Evolutionary conservation across 805 yeast species (phyloP).

Genomic region (Saccharomycopsis amapae): DNA sequence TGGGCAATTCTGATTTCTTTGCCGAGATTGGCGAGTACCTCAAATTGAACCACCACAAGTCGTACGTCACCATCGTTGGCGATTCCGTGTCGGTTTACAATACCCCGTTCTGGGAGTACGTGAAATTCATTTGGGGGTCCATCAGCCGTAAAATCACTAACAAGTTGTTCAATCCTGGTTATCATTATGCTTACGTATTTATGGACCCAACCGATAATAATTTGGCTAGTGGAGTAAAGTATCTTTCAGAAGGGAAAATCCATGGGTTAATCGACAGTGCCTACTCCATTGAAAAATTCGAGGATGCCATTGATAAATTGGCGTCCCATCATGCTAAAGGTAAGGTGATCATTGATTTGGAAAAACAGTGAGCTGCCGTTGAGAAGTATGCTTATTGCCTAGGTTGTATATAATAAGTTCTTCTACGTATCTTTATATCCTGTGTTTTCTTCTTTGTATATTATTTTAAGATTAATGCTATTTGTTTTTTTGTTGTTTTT

Average conservation of each 20-base stretch:
- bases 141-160: neutral
- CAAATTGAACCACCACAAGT: conserved; percentile 21
- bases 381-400: no score
- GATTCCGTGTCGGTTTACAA: conserved; percentile 40
- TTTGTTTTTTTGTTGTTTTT: no score
- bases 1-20: conserved; percentile 56
- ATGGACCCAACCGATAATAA: conserved; percentile 21
- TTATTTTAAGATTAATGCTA: no score
- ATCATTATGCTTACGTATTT: neutral
- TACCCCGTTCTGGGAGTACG: conserved; percentile 24
- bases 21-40: conserved; percentile 5
- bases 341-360: conserved; percentile 41
- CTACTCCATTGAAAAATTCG: conserved; percentile 44
- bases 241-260: conserved; percentile 42
- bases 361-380: no score
- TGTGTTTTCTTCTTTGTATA: no score
- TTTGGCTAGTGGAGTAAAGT: conserved; percentile 37
- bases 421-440: no score
- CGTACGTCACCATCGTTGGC: conserved; percentile 59
- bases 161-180: conserved; percentile 7
- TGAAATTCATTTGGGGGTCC: neutral
- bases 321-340: conserved; percentile 53
- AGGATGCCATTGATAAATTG: conserved; percentile 47
- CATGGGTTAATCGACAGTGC: conserved; percentile 50
- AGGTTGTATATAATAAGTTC: no score